Evolutionary conservation across 176 grass and related monocot species (phyloP).

Genomic region (Canna indica): DNA sequence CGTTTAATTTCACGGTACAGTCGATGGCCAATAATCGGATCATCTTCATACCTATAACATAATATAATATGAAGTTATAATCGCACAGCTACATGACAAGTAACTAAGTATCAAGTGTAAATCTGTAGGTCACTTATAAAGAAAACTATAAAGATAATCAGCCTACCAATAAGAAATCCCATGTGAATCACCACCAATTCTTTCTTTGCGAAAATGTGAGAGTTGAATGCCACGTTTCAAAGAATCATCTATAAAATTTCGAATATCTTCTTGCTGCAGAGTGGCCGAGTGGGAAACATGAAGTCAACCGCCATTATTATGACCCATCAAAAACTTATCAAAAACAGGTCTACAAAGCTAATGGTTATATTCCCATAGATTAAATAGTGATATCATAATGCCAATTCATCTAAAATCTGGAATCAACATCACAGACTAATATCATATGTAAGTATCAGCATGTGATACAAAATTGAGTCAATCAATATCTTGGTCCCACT

Average conservation of each 20-base stretch:
- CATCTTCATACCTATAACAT: slow-evolving; percentile 82
- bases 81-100: background rate
- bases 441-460: too few relatives aligned
- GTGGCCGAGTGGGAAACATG: slow-evolving; percentile 33
- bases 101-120: background rate
- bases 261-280: slow-evolving; percentile 94
- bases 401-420: too few relatives aligned
- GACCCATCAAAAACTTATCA: background rate
- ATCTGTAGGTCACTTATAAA: background rate
- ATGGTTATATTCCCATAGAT: background rate
- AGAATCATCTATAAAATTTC: slow-evolving; percentile 75
- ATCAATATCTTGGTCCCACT: too few relatives aligned
- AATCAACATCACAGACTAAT: too few relatives aligned
- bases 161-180: slow-evolving; percentile 90
- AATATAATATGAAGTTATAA: slow-evolving; percentile 20
- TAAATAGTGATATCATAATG: too few relatives aligned
- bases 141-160: background rate
- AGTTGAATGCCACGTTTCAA: slow-evolving; percentile 68
- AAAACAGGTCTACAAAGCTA: background rate
- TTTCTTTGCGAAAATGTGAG: slow-evolving; percentile 61
- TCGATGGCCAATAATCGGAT: slow-evolving; percentile 71
- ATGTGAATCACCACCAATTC: slow-evolving; percentile 74
- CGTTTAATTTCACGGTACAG: slow-evolving; percentile 87
- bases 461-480: too few relatives aligned
- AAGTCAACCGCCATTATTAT: slow-evolving; percentile 6